phyloP scores from a whole-genome alignment of 768 basidiomycete species.

The Suillus luteus region DNA sequence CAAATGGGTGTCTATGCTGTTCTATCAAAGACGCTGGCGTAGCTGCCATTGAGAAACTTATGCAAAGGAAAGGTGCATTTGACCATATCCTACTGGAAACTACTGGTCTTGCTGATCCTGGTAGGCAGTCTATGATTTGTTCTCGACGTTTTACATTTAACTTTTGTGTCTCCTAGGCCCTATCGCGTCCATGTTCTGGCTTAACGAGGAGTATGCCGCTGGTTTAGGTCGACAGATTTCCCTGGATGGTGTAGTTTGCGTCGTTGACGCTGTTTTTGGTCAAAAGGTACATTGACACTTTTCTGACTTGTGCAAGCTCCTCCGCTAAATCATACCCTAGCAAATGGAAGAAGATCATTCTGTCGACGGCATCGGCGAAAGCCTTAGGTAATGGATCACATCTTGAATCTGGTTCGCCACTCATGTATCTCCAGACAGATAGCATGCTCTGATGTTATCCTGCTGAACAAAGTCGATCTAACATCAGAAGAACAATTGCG shows the following conservation, averaged over 20 bases:
- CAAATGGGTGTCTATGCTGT: constrained; percentile 98
- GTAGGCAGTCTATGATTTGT: constrained; percentile 38
- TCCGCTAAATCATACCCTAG: constrained; percentile 38
- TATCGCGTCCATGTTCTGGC: constrained; percentile 86
- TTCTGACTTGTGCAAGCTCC: constrained; percentile 1
- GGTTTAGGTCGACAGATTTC: constrained; percentile 71
- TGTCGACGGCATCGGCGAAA: constrained; percentile 71
- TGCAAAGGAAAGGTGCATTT: constrained; percentile 83
- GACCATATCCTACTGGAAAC: constrained; percentile 97
- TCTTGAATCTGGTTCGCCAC: neutral
- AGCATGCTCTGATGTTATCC: constrained; percentile 86
- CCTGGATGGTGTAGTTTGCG: constrained; percentile 89
- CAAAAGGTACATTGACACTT: constrained; percentile 40
- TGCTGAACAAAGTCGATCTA: constrained; percentile 92
- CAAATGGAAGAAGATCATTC: constrained; percentile 84
- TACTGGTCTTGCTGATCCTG: constrained; percentile 95
- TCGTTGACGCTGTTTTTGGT: constrained; percentile 89
- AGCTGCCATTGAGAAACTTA: constrained; percentile 91
- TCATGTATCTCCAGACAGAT: constrained; percentile 70
- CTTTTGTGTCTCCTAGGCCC: constrained; percentile 52
- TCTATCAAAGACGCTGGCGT: constrained; percentile 94
- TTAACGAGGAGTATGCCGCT: constrained; percentile 76
- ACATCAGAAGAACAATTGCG: constrained; percentile 47
- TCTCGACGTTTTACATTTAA: neutral
- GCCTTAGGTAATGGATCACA: constrained; percentile 58